Percentiles rank a stretch among this genome's conserved stretches.
phyloP scores from a whole-genome alignment of 1,139 yeast species.

The Pichia sp. region DNA sequence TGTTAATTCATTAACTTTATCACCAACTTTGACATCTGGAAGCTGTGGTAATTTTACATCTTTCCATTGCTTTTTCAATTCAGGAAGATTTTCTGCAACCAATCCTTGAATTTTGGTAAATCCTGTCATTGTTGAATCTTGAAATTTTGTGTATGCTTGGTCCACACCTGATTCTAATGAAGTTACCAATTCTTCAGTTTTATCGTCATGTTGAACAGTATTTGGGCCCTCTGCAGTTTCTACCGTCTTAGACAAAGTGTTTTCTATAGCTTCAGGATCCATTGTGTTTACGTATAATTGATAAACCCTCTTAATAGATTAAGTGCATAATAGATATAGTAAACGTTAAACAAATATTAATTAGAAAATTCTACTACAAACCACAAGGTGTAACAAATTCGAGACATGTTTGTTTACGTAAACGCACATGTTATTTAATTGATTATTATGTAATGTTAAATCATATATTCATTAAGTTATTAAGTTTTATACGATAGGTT shows the following conservation, averaged over 20 bases:
- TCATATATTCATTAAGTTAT: no score
- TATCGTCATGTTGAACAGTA: conserved; percentile 22
- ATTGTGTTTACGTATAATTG: not conserved
- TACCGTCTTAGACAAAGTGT: conserved; percentile 4
- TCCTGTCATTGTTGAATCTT: conserved; percentile 37
- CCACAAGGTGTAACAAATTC: no score
- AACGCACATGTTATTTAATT: no score
- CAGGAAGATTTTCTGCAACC: conserved; percentile 27
- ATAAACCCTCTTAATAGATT: no score
- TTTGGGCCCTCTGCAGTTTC: conserved; percentile 7
- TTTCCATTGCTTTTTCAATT: conserved; percentile 13
- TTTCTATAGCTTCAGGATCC: conserved; percentile 16
- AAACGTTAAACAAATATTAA: no score
- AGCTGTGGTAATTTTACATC: conserved; percentile 17
- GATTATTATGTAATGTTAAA: no score
- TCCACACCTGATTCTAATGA: conserved; percentile 50
- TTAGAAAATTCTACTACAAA: no score
- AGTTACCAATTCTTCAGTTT: conserved; percentile 44
- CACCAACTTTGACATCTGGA: conserved; percentile 19
- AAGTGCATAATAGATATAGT: no score
- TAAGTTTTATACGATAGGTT: no score
- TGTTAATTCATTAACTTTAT: conserved; percentile 21
- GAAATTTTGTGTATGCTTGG: conserved; percentile 42
- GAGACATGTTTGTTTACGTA: no score
- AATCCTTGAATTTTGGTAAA: conserved; percentile 31